These are phyloP conservation scores for Diaporthe velutina DNA, from an alignment of 2,329 filamentous ascomycete genomes.

Conservation along the genomic window DNA sequence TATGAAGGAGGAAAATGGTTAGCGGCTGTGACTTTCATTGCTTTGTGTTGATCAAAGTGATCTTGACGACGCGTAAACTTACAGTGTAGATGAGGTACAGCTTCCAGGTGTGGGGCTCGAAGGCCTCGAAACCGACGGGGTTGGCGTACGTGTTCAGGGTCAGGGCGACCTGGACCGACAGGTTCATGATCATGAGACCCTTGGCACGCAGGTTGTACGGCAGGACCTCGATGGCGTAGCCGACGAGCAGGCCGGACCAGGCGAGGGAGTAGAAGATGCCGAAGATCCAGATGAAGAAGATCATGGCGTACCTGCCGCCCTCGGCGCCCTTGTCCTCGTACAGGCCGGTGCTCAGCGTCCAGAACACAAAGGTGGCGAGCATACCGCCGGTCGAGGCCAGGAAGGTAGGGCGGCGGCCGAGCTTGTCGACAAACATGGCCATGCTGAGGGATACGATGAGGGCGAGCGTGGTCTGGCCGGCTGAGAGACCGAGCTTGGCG, in stretches of 20 bases:
- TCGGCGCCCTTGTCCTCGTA: constrained; percentile 55
- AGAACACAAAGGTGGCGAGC: constrained; percentile 63
- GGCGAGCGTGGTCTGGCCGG: constrained; percentile 64
- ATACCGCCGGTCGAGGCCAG: constrained; percentile 58
- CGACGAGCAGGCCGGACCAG: constrained; percentile 69
- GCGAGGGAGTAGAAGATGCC: constrained; percentile 65
- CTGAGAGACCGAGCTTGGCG: constrained; percentile 59
- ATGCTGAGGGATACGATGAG: constrained; percentile 65
- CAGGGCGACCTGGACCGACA: constrained; percentile 66
- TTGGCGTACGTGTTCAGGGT: constrained; percentile 68
- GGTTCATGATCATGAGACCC: constrained; percentile 69
- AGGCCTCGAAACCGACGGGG: constrained; percentile 64
- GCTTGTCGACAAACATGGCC: constrained; percentile 66
- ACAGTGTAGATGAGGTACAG: constrained; percentile 69
- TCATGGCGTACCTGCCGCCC: constrained; percentile 56
- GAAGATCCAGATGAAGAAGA: constrained; percentile 57
- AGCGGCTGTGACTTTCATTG: background rate
- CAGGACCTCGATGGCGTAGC: constrained; percentile 65
- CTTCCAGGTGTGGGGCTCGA: constrained; percentile 62
- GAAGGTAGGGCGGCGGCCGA: constrained; percentile 70
- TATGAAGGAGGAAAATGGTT: constrained; percentile 26
- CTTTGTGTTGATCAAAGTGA: background rate
- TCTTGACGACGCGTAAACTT: constrained; percentile 44
- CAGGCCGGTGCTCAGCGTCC: constrained; percentile 61
- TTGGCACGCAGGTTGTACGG: constrained; percentile 64